Conservation (phyloP, 2,329 filamentous ascomycete species). For the Shiraia sp. region DNA sequence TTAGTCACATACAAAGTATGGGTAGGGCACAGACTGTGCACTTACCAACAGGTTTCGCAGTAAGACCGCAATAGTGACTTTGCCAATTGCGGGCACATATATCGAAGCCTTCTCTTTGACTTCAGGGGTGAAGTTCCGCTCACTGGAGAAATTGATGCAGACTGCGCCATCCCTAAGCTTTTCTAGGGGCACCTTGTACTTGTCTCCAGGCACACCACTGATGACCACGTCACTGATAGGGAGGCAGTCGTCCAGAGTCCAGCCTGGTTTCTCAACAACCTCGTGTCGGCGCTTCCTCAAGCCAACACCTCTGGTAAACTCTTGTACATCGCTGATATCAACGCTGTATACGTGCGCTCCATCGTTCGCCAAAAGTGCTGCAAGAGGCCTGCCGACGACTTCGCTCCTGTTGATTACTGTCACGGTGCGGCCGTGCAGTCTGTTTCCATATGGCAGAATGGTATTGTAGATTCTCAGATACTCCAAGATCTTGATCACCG, state of each 20-base stretch:
- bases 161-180: slow-evolving; percentile 86
- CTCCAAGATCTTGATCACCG: slow-evolving; percentile 96
- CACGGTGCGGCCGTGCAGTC: slow-evolving; percentile 89
- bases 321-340: slow-evolving; percentile 86
- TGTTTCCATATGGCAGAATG: slow-evolving; percentile 88
- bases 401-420: slow-evolving; percentile 96
- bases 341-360: slow-evolving; percentile 95
- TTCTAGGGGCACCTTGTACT: slow-evolving; percentile 85
- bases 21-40: slow-evolving; percentile 17
- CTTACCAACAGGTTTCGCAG: slow-evolving; percentile 85
- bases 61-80: slow-evolving; percentile 93
- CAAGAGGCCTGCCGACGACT: slow-evolving; percentile 90
- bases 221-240: slow-evolving; percentile 94
- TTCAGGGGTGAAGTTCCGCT: slow-evolving; percentile 87
- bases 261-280: slow-evolving; percentile 79
- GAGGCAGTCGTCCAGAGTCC: slow-evolving; percentile 78
- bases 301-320: slow-evolving; percentile 88
- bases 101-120: slow-evolving; percentile 96
- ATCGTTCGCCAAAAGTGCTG: slow-evolving; percentile 92
- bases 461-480: slow-evolving; percentile 96
- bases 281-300: slow-evolving; percentile 85
- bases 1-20: slow-evolving; percentile 15
- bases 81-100: slow-evolving; percentile 95
- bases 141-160: slow-evolving; percentile 98
- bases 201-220: slow-evolving; percentile 83